These are phyloP conservation scores for Astragalus membranaceus DNA, from an alignment of 306 rosid genomes.

Conservation along the genomic window DNA sequence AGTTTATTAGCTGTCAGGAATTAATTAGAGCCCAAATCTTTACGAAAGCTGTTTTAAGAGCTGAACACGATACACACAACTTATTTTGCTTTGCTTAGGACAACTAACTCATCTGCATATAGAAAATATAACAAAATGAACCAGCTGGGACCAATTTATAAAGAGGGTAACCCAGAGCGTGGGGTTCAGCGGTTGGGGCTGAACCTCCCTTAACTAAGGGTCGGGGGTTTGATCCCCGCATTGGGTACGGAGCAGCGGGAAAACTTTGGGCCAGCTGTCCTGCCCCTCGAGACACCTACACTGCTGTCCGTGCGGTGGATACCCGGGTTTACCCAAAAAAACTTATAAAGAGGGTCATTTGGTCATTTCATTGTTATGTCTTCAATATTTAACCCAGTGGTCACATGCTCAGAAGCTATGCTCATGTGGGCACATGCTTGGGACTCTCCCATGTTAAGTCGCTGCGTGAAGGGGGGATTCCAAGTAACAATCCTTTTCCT, in stretches of 20 bases:
- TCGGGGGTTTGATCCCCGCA: too few species aligned
- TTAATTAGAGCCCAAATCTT: conserved; percentile 71
- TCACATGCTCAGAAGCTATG: conserved; percentile 76
- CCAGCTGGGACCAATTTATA: conserved; percentile 31
- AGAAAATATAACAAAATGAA: conserved; percentile 19
- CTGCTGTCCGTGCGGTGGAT: too few species aligned
- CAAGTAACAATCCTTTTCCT: conserved; percentile 38
- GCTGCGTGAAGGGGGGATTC: conserved; percentile 57
- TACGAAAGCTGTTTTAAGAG: conserved; percentile 52
- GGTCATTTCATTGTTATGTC: conserved; percentile 31
- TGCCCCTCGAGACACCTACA: too few species aligned
- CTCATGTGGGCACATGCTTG: conserved; percentile 95
- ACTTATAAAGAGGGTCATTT: conserved; percentile 40
- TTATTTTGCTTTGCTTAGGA: conserved; percentile 21
- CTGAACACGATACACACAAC: conserved; percentile 48
- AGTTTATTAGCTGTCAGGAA: conserved; percentile 76
- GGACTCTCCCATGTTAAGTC: conserved; percentile 64
- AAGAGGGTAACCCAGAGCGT: conserved; percentile 43
- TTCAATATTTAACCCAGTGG: conserved; percentile 38
- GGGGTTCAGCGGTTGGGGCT: too few species aligned
- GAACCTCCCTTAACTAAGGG: too few species aligned
- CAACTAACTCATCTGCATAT: conserved; percentile 35
- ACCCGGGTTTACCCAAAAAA: too few species aligned
- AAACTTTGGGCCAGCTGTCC: too few species aligned
- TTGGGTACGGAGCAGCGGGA: too few species aligned